Base-by-base conservation (phyloP, 2,329 filamentous ascomycete species). In the Botryotinia globosa region DNA sequence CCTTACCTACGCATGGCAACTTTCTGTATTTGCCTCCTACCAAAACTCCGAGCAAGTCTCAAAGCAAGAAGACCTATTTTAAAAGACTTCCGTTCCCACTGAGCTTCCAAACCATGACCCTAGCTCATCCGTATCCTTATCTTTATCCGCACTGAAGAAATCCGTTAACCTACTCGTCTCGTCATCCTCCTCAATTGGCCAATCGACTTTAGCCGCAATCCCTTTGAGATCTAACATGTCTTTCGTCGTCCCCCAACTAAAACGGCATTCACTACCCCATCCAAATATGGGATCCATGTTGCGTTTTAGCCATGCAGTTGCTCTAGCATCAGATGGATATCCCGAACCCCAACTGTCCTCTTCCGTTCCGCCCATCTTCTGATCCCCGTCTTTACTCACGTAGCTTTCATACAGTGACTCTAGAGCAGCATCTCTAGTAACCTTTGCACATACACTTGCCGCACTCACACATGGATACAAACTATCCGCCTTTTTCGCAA, bases 201-300 rank as follows among this genome's bases (percentile, higher is more conserved):
- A 98, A 63, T 97, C 94, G 0, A 97, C 91, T 80, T 87, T 91
- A 70, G 92, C 86, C 6, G 88, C 89, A 37, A 85, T 85, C 14
- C 85, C 87, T 81, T 92, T 94, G n/a, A 72, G 32, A 69, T 85
- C 84, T 6, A 99, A 84, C 89, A 98, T 88, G 79, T 98, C 94
- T 83, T 97, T 98, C 2, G 92, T 92, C 0, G 96, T 98, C 0
- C 92, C 92, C 96, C 96, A 99, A 80, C 94, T 97, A 80, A 98
- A 98, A 7, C 96, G 87, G 81, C 94, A 97, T 83, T 98, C 94
- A 37, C 88, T 88, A 0, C 95, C 94, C 95, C 96, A 99, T 22
- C 96, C 96, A 84, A 98, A 99, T 1, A 98, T 83, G 4, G 93
- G 93, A 80, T 99, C 91, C 90, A 98, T 95, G 76, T 95, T 96